Percentiles rank a stretch among this genome's conserved stretches.
Evolutionary conservation across 78 protist genomes (phyloP).

Genomic region (Tieghemostelium lacteum): DNA sequence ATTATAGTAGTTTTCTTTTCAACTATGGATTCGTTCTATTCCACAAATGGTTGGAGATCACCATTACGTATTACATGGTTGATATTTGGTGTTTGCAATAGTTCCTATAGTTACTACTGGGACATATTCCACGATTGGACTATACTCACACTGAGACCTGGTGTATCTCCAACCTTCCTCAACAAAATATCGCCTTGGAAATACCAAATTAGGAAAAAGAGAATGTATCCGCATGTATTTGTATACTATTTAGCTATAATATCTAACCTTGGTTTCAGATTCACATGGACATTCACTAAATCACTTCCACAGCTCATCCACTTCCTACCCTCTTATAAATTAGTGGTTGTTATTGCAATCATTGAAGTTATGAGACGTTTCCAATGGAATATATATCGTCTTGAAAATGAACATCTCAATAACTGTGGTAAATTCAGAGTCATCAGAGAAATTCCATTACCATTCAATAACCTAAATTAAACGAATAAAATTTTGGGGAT

Average conservation of each 20-base stretch:
- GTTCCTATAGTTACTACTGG: constrained; percentile 59
- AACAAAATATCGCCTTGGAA: constrained; percentile 18
- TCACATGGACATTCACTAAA: constrained; percentile 75
- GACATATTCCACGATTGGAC: constrained; percentile 76
- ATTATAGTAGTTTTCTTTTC: constrained; percentile 45
- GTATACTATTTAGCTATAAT: constrained; percentile 77
- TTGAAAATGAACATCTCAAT: constrained; percentile 81
- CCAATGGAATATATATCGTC: constrained; percentile 81
- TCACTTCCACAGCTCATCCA: constrained; percentile 58
- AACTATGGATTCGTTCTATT: constrained; percentile 49
- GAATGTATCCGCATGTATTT: constrained; percentile 59
- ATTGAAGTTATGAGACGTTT: constrained; percentile 57
- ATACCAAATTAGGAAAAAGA: constrained; percentile 53
- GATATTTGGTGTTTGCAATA: constrained; percentile 11
- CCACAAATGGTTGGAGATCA: constrained; percentile 18
- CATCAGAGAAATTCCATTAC: constrained; percentile 67
- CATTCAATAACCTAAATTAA: constrained; percentile 39
- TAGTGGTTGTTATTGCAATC: constrained; percentile 49
- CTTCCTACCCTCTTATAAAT: constrained; percentile 40
- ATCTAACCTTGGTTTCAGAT: constrained; percentile 66
- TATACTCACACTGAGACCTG: constrained; percentile 9
- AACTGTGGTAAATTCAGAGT: constrained; percentile 81
- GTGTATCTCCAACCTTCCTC: constrained; percentile 26
- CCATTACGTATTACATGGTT: constrained; percentile 65
- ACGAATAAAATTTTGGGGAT: too few relatives aligned